Evolutionary conservation across 306 rosid species (phyloP), one percentile per base, ranked within the genome.

Genomic region (Glycine tomentella): DNA sequence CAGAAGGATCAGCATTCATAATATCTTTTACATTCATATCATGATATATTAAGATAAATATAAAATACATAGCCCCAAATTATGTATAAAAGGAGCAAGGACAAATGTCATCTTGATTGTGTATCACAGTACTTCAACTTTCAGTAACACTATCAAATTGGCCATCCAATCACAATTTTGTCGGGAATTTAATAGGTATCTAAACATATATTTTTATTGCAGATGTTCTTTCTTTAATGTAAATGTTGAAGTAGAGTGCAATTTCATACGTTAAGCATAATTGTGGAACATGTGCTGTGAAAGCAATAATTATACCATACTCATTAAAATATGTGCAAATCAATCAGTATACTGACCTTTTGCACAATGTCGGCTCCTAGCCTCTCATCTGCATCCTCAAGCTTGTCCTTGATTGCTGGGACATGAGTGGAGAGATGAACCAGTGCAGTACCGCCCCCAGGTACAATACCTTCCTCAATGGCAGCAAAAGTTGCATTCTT

Each of bases 401-500:
- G 84, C 81, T 17, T 89, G 6, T 90, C 97, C 93, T 93, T 96
- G 70, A 96, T 87, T 62, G 99, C 88, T 52, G 98, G 91, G 59
- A 96, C 96, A 64, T 1, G 13, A 45, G 81, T 74, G 10, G 99
- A 90, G 68, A 96, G 98, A 79, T 96, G 99, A 65, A 96, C 98
- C 86, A 93, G 78, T 42, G 99, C 99, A 53, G 98, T 90, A 16
- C 99, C 99, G 7, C 99, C 99, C 71, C 99, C 99, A 49, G 99
- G 99, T 38, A 96, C 99, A 61, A 96, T 96, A 2, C 99, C 99
- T 92, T 96, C 99, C 89, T 96, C 98, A 70, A 96, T 96, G 74
- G 99, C 99, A 42, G 99, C 99, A 75, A 96, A 96, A 68, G 99
- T 96, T 42, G 99, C 99, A 85, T 96, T 96, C 90, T 96, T 96